These are phyloP conservation scores for Botrytis pseudocinerea DNA, from an alignment of 2,329 filamentous ascomycete species.

Conservation along the genomic window DNA sequence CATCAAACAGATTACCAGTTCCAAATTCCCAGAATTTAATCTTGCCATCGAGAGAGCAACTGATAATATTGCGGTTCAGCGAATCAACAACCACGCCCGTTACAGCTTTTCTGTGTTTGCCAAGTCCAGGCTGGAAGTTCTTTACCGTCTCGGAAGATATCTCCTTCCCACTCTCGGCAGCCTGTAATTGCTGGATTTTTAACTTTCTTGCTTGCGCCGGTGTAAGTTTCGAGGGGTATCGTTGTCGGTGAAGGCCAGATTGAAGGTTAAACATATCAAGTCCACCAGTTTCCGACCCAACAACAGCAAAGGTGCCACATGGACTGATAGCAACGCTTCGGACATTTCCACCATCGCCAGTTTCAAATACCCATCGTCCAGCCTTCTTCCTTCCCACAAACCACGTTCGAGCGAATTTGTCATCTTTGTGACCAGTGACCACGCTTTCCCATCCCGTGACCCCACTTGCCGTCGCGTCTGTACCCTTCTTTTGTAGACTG, in stretches of 20 bases:
- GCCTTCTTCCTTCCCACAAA: constrained; percentile 96
- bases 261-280: constrained; percentile 98
- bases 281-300: constrained; percentile 79
- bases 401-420: constrained; percentile 88
- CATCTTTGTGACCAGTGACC: constrained; percentile 85
- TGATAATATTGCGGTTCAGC: constrained; percentile 83
- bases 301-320: constrained; percentile 89
- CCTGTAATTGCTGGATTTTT: constrained; percentile 61
- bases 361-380: constrained; percentile 89
- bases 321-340: constrained; percentile 84
- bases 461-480: constrained; percentile 69
- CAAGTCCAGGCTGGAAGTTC: constrained; percentile 49
- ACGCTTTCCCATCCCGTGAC: constrained; percentile 97
- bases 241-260: constrained; percentile 83
- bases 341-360: constrained; percentile 79
- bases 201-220: constrained; percentile 76
- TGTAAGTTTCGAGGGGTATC: constrained; percentile 79
- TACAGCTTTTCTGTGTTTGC: constrained; percentile 77
- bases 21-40: constrained; percentile 97
- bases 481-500: constrained; percentile 55
- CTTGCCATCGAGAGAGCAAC: constrained; percentile 85
- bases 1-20: constrained; percentile 75
- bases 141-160: constrained; percentile 27
- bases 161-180: constrained; percentile 33
- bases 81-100: constrained; percentile 86